Percentiles rank a stretch among this genome's conserved stretches.
Conservation (phyloP, 345 rosid species). For the Citrus unshiu region DNA sequence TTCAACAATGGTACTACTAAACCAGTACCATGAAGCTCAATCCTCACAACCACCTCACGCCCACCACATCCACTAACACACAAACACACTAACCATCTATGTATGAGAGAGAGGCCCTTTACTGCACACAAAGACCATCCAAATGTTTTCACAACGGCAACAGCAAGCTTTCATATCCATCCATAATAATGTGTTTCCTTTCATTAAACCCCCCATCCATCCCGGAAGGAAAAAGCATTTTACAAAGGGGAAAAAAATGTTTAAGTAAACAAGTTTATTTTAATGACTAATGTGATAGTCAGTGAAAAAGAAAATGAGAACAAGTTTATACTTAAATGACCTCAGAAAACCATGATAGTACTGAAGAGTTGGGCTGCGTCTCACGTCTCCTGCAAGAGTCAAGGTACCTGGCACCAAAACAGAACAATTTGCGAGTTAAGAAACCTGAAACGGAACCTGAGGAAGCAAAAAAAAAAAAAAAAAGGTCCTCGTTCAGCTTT, state of each 20-base stretch:
- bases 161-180: not conserved
- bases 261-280: not conserved
- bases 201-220: not conserved
- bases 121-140: not conserved
- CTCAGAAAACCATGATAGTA: slow-evolving; percentile 42
- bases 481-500: not conserved
- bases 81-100: not conserved
- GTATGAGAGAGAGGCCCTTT: not conserved
- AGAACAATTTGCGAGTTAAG: not conserved
- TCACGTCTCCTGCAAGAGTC: slow-evolving; percentile 40
- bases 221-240: not conserved
- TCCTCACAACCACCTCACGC: not conserved
- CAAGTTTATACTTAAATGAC: slow-evolving; percentile 14
- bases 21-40: not conserved
- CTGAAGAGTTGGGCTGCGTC: slow-evolving; percentile 30
- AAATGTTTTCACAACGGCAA: too few relatives aligned
- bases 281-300: too few relatives aligned
- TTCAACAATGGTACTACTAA: not conserved
- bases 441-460: not conserved
- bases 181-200: not conserved
- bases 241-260: not conserved
- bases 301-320: not conserved
- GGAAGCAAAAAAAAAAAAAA: not conserved
- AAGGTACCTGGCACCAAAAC: slow-evolving; percentile 31
- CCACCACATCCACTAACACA: not conserved